Conservation (phyloP, 2,329 filamentous ascomycete species). For the Mollisia scopiformis region DNA sequence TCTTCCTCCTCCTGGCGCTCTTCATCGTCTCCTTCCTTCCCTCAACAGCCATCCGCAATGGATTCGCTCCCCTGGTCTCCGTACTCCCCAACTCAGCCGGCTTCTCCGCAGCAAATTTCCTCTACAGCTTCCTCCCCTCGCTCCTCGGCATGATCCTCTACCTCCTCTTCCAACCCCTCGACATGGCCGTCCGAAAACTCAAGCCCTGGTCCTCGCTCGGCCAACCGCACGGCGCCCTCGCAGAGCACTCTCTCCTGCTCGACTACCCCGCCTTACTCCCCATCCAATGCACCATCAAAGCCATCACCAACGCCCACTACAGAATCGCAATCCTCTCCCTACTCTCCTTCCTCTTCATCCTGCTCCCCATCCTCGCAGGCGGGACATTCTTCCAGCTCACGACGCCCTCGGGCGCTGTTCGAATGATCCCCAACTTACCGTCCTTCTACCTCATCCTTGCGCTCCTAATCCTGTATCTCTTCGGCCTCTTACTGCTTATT, state of each 20-base stretch:
- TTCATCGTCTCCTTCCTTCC: slow-evolving; percentile 80
- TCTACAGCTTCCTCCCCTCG: slow-evolving; percentile 78
- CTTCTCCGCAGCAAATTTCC: slow-evolving; percentile 86
- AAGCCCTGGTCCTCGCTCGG: slow-evolving; percentile 70
- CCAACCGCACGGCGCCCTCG: slow-evolving; percentile 59
- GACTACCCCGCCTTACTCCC: slow-evolving; percentile 71
- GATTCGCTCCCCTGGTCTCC: slow-evolving; percentile 72
- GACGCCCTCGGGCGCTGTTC: slow-evolving; percentile 50
- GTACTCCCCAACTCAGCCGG: slow-evolving; percentile 62
- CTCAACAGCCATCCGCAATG: slow-evolving; percentile 63
- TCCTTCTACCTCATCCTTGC: slow-evolving; percentile 75
- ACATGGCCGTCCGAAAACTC: slow-evolving; percentile 66
- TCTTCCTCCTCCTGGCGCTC: slow-evolving; percentile 69
- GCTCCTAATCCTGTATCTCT: slow-evolving; percentile 70
- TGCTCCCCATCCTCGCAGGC: slow-evolving; percentile 65
- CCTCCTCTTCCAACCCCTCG: slow-evolving; percentile 67
- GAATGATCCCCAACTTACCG: slow-evolving; percentile 73
- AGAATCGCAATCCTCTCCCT: slow-evolving; percentile 65
- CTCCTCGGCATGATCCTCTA: slow-evolving; percentile 69
- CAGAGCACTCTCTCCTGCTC: slow-evolving; percentile 66
- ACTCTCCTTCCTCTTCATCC: slow-evolving; percentile 59
- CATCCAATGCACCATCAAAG: slow-evolving; percentile 59
- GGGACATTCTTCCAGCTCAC: slow-evolving; percentile 77
- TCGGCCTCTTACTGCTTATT: slow-evolving; percentile 65
- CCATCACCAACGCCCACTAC: slow-evolving; percentile 61